These are phyloP conservation scores for Aspergillus bertholletiae DNA, from an alignment of 495 filamentous ascomycete genomes.

Conservation along the genomic window DNA sequence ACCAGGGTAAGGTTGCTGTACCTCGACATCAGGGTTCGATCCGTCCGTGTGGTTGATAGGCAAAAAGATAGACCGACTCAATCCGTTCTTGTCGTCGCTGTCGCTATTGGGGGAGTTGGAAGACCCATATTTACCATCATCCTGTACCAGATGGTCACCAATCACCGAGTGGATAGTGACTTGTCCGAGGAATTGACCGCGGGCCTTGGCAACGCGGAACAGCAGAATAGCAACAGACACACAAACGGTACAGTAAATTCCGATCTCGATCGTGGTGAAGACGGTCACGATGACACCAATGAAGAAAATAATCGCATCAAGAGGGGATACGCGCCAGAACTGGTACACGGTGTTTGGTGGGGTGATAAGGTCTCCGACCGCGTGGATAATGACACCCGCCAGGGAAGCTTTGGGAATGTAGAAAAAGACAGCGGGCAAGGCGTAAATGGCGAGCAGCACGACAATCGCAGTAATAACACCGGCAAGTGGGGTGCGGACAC, in stretches of 20 bases:
- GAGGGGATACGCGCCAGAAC: conserved; percentile 89
- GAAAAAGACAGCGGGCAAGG: conserved; percentile 86
- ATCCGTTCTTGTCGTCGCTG: conserved; percentile 24
- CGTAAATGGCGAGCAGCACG: conserved; percentile 93
- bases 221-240: conserved; percentile 75
- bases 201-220: conserved; percentile 79
- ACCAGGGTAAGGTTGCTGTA: conserved; percentile 81
- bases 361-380: conserved; percentile 92
- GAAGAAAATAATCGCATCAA: conserved; percentile 93
- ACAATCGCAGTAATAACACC: conserved; percentile 87
- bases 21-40: conserved; percentile 79
- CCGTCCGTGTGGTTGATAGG: conserved; percentile 85
- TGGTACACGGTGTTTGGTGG: conserved; percentile 91
- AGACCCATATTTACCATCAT: conserved; percentile 54
- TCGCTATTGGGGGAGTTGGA: conserved; percentile 34
- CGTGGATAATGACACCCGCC: conserved; percentile 96
- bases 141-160: conserved; percentile 75
- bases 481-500: conserved; percentile 88
- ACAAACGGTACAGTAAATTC: conserved; percentile 83
- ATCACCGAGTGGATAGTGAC: conserved; percentile 87
- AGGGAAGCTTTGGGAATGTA: conserved; percentile 86
- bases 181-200: conserved; percentile 81
- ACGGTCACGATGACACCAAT: conserved; percentile 88
- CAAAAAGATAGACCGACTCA: conserved; percentile 75
- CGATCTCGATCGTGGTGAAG: conserved; percentile 84